These are phyloP conservation scores for Lyophyllum shimeji DNA, from an alignment of 768 basidiomycete species.

Conservation along the genomic window DNA sequence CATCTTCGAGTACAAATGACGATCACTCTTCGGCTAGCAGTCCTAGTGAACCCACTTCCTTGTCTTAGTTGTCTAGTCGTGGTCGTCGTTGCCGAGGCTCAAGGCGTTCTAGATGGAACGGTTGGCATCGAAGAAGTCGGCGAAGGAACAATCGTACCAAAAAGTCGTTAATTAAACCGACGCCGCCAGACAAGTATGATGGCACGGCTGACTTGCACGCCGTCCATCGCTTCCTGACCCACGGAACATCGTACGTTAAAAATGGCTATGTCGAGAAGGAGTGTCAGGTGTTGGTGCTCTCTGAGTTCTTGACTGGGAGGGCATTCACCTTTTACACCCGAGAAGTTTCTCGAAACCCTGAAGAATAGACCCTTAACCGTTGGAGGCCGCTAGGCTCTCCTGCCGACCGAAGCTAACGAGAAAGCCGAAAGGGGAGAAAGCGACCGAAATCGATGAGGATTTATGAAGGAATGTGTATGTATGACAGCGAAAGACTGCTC, in stretches of 20 bases:
- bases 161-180: constrained; percentile 17
- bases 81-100: background rate
- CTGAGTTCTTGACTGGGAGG: background rate
- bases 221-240: constrained; percentile 19
- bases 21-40: background rate
- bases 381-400: no score
- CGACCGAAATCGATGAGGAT: no score
- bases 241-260: constrained; percentile 15
- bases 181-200: constrained; percentile 17
- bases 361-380: background rate
- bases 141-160: background rate
- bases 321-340: constrained; percentile 3
- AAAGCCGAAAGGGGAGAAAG: no score
- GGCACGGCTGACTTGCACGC: constrained; percentile 7
- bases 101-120: background rate
- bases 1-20: background rate
- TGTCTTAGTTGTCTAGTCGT: background rate
- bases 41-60: background rate
- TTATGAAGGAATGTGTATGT: no score
- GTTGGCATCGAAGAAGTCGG: background rate
- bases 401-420: no score
- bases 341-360: background rate
- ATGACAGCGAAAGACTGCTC: no score
- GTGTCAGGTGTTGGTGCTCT: background rate
- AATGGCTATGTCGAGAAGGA: background rate